These are phyloP conservation scores for Agaricus bisporus DNA, from an alignment of 768 basidiomycete species.

Conservation along the genomic window DNA sequence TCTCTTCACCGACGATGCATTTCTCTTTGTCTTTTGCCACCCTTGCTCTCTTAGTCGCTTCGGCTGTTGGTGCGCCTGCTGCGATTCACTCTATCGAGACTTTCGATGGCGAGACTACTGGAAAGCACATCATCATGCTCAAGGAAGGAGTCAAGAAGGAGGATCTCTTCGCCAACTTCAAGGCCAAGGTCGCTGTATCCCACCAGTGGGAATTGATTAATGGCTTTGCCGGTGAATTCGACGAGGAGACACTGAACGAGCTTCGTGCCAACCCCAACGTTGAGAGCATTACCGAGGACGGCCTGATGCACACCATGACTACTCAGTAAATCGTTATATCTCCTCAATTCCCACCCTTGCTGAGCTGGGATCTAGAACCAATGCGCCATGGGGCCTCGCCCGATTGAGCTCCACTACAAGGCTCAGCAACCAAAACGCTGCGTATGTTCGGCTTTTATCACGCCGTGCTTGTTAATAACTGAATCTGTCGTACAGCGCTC, in stretches of 20 bases:
- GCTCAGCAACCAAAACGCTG: slow-evolving; percentile 12
- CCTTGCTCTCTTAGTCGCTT: slow-evolving; percentile 11
- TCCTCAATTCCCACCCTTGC: neutral
- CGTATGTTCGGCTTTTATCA: neutral
- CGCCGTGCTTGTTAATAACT: no score
- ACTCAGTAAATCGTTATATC: slow-evolving; percentile 15
- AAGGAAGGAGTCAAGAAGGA: slow-evolving; percentile 20
- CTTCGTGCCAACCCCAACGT: slow-evolving; percentile 22
- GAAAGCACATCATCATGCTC: slow-evolving; percentile 25
- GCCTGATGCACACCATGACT: slow-evolving; percentile 19
- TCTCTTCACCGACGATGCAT: neutral
- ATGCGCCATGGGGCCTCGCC: slow-evolving; percentile 28
- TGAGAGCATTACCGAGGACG: slow-evolving; percentile 25
- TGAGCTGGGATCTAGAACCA: slow-evolving; percentile 14
- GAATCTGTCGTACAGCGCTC: neutral
- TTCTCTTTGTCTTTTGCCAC: neutral
- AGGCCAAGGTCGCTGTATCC: slow-evolving; percentile 4
- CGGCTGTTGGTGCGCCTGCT: slow-evolving; percentile 15
- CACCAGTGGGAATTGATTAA: slow-evolving; percentile 23
- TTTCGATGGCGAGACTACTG: slow-evolving; percentile 19
- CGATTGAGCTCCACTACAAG: slow-evolving; percentile 18
- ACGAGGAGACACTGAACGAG: slow-evolving; percentile 17
- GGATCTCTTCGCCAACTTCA: slow-evolving; percentile 13
- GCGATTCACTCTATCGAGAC: slow-evolving; percentile 18
- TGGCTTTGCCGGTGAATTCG: slow-evolving; percentile 25